phyloP scores from a whole-genome alignment of 1,284 basidiomycete species.

The Cryptococcus maquisensis region DNA sequence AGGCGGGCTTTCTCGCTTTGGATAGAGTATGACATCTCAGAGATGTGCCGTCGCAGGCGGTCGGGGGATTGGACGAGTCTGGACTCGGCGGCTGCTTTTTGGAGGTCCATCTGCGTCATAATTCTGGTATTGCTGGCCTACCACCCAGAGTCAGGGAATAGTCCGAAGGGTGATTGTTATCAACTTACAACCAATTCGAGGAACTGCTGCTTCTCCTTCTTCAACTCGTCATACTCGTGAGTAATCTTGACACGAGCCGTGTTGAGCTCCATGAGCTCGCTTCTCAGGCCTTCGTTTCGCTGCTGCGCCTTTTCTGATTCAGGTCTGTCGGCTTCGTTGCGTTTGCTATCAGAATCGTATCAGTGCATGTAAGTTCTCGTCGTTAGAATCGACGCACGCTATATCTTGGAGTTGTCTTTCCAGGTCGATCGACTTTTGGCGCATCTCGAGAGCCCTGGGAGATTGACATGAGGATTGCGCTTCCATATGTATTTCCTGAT shows the following conservation, averaged over 20 bases:
- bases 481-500: no score
- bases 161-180: neutral
- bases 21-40: conserved; percentile 61
- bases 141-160: neutral
- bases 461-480: neutral
- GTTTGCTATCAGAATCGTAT: conserved; percentile 52
- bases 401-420: conserved; percentile 58
- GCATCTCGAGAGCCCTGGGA: conserved; percentile 47
- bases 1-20: conserved; percentile 59
- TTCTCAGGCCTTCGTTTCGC: conserved; percentile 61
- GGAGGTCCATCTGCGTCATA: conserved; percentile 18
- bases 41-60: conserved; percentile 71
- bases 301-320: conserved; percentile 58
- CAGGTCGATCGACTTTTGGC: conserved; percentile 55
- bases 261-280: conserved; percentile 60
- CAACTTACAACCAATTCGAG: conserved; percentile 32
- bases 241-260: conserved; percentile 56
- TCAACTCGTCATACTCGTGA: conserved; percentile 58
- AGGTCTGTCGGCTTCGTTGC: conserved; percentile 67
- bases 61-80: conserved; percentile 84
- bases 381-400: conserved; percentile 54
- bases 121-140: conserved; percentile 27
- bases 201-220: conserved; percentile 53
- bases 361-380: neutral
- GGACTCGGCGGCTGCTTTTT: conserved; percentile 58